These are phyloP conservation scores for Pseudogymnoascus sp. DNA, from an alignment of 2,329 filamentous ascomycete genomes.

Conservation along the genomic window DNA sequence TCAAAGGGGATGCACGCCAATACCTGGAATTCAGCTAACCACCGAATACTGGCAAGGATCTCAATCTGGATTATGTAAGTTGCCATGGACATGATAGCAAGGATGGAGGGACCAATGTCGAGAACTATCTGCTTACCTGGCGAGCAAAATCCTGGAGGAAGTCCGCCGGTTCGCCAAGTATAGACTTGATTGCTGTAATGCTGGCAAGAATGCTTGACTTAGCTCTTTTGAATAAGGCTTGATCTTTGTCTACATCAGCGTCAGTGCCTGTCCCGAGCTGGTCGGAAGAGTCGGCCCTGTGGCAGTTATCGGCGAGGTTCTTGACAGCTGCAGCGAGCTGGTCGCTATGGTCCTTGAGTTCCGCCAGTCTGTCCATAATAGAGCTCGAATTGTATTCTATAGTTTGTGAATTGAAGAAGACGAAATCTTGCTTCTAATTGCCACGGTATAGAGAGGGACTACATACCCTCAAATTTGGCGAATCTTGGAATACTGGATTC, in stretches of 20 bases:
- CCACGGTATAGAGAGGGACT: neutral
- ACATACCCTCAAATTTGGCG: neutral
- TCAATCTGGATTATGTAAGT: conserved; percentile 14
- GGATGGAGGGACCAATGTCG: neutral
- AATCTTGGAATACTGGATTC: neutral
- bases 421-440: neutral
- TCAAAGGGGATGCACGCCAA: conserved; percentile 36
- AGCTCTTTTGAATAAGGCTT: neutral
- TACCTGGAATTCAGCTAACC: conserved; percentile 37
- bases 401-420: neutral
- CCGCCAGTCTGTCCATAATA: neutral
- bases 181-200: neutral
- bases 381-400: neutral
- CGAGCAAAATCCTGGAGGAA: conserved; percentile 22
- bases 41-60: conserved; percentile 33
- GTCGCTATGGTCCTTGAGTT: neutral
- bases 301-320: neutral
- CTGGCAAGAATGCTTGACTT: neutral
- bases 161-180: conserved; percentile 20
- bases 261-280: neutral
- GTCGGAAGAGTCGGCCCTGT: neutral
- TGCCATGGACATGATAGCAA: neutral
- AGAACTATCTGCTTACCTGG: conserved; percentile 14
- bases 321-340: neutral
- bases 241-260: neutral